A percentile compares a stretch with the other conserved stretches of the same genome.
These are phyloP conservation scores for Arabidopsis arenosa DNA, from an alignment of 345 rosid species.

Conservation along the genomic window DNA sequence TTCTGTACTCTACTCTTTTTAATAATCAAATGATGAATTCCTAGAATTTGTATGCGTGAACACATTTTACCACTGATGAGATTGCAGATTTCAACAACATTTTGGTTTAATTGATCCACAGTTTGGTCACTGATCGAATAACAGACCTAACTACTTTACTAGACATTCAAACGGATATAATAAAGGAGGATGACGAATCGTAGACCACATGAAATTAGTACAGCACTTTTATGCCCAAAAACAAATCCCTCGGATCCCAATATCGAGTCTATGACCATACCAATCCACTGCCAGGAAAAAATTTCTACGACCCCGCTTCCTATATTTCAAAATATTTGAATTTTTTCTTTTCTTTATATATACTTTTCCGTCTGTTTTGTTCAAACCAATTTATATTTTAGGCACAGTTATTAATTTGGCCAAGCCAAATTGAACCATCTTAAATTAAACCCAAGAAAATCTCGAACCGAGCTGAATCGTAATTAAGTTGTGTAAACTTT, in stretches of 20 bases:
- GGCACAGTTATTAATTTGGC: too few relatives aligned
- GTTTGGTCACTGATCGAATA: not conserved
- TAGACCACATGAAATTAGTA: slow-evolving; percentile 33
- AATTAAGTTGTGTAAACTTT: too few relatives aligned
- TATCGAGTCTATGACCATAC: slow-evolving; percentile 8
- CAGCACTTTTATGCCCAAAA: slow-evolving; percentile 15
- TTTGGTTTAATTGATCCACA: not conserved
- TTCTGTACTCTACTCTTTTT: slow-evolving; percentile 20
- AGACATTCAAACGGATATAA: slow-evolving; percentile 2
- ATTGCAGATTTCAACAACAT: not conserved
- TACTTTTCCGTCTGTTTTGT: not conserved
- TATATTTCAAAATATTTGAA: slow-evolving; percentile 26
- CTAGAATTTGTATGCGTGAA: too few relatives aligned
- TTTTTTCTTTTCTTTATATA: not conserved
- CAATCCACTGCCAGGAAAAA: not conserved
- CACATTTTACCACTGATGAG: not conserved
- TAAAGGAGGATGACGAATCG: slow-evolving; percentile 36
- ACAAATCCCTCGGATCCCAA: slow-evolving; percentile 36
- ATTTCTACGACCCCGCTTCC: slow-evolving; percentile 36
- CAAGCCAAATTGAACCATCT: too few relatives aligned
- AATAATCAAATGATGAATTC: too few relatives aligned
- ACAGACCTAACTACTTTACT: slow-evolving; percentile 8
- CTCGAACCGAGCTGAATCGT: too few relatives aligned
- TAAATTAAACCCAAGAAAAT: too few relatives aligned
- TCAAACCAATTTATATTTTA: not conserved